Evolutionary conservation across 805 yeast genomes (phyloP), one percentile per base, ranked within the genome.

Genomic region (Ogataea neopini): DNA sequence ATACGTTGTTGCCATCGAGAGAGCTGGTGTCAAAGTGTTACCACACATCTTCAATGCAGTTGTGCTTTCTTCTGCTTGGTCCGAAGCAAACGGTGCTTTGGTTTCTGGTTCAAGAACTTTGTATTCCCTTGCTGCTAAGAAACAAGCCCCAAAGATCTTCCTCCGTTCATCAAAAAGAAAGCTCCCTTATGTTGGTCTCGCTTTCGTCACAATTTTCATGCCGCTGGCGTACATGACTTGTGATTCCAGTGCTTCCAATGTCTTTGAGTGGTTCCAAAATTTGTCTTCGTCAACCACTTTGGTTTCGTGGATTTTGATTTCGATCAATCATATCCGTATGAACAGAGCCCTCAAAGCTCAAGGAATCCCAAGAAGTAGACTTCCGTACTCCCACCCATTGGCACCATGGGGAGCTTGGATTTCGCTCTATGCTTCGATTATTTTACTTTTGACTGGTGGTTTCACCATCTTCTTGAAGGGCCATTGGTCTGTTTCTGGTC

Each of bases 21-120:
- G 73, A 53, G 84, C 86, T 19, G 69, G 75, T 32, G 84, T 86
- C 55, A 61, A 63, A 23, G 89, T 78, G 0, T 68, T 86, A 51
- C 90, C 88, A 37, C 82, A 81, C 52, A 77, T 88, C 38, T 74
- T 88, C 60, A 88, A 88, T 62, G 90, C 82, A 2, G 79, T 84
- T 61, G 82, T 86, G 10, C 50, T 71, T n/a, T 54, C 64, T 4
- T 61, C 69, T n/a, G 70, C 70, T 11, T 73, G 68, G 42, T 54
- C 89, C 9, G 89, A 89, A 40, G 85, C 86, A 10, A 86, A 84
- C 67, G 79, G 86, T 3, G 86, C 79, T 63, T 69, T 84, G 59
- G 82, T 81, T 63, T 78, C 79, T 59, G 81, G 83, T 39, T 80
- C 90, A 14, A 75, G 92, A 72, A 77, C 84, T 3, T 65, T 85